These are phyloP conservation scores for Penicillium soppii DNA, from an alignment of 495 filamentous ascomycete species.

Conservation along the genomic window DNA sequence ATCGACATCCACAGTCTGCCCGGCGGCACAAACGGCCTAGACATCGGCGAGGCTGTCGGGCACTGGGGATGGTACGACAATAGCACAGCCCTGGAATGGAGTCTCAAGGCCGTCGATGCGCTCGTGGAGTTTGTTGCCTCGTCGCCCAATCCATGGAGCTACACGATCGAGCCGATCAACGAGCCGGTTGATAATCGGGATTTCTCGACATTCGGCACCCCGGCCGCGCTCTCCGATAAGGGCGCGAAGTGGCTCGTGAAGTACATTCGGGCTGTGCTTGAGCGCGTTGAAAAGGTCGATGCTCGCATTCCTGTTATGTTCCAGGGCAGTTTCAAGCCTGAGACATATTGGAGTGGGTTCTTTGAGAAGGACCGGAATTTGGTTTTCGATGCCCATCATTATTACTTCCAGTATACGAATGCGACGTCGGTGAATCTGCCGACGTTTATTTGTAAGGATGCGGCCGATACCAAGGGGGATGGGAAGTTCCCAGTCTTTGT, in stretches of 20 bases:
- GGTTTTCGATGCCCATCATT: constrained; percentile 34
- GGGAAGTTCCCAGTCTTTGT: constrained; percentile 34
- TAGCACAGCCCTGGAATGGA: constrained; percentile 25
- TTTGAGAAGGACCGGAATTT: constrained; percentile 21
- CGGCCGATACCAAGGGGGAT: constrained; percentile 14
- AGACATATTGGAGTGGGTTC: constrained; percentile 22
- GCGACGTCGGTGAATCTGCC: constrained; percentile 26
- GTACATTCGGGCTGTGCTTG: constrained; percentile 25
- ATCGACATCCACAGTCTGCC: constrained; percentile 34
- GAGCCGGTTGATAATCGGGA: constrained; percentile 30
- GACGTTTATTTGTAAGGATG: constrained; percentile 19
- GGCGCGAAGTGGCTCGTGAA: constrained; percentile 29
- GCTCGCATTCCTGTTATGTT: constrained; percentile 27
- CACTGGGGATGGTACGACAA: constrained; percentile 33
- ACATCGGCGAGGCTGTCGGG: constrained; percentile 28
- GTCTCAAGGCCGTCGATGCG: constrained; percentile 26
- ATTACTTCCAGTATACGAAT: constrained; percentile 27
- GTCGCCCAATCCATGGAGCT: constrained; percentile 24
- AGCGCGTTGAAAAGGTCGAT: constrained; percentile 16
- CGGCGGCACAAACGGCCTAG: constrained; percentile 28
- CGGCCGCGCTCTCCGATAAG: constrained; percentile 24
- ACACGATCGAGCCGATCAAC: constrained; percentile 30
- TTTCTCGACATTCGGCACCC: constrained; percentile 28
- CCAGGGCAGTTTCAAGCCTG: constrained; percentile 29
- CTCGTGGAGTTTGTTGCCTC: constrained; percentile 24